Conservation (phyloP, 1,284 basidiomycete species). For the Cerioporus squamosus region DNA sequence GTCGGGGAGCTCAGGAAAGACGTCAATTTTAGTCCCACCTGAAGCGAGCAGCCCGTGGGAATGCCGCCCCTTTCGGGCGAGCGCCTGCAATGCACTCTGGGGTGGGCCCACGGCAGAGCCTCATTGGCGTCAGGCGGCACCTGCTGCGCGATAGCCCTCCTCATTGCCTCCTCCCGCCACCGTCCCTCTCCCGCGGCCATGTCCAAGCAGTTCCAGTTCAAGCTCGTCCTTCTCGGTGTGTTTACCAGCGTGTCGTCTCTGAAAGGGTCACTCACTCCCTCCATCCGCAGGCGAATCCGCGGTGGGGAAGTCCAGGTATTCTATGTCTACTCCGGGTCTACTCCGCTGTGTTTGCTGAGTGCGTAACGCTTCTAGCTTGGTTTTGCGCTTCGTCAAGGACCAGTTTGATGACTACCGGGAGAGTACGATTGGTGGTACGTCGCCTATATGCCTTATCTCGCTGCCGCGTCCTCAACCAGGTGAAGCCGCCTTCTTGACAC, state of each 20-base stretch:
- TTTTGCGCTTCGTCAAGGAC: slow-evolving; percentile 94
- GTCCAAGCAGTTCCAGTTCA: slow-evolving; percentile 88
- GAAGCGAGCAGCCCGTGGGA: slow-evolving; percentile 23
- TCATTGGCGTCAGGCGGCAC: slow-evolving; percentile 18
- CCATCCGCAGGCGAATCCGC: slow-evolving; percentile 84
- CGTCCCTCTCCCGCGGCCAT: slow-evolving; percentile 48
- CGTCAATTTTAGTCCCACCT: slow-evolving; percentile 23
- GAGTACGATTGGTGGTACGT: slow-evolving; percentile 82
- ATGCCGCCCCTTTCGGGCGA: slow-evolving; percentile 11
- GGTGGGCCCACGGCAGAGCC: slow-evolving; percentile 14
- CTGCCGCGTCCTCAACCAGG: slow-evolving; percentile 34
- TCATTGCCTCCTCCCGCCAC: slow-evolving; percentile 29
- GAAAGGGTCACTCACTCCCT: not conserved
- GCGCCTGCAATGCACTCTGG: slow-evolving; percentile 9
- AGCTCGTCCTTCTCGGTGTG: slow-evolving; percentile 89
- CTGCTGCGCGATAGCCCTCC: slow-evolving; percentile 28
- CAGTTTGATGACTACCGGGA: slow-evolving; percentile 98
- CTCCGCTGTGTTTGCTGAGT: slow-evolving; percentile 17
- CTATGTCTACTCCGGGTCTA: slow-evolving; percentile 10
- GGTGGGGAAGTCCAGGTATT: slow-evolving; percentile 92
- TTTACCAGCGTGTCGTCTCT: slow-evolving; percentile 7
- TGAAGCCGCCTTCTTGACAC: slow-evolving; percentile 93
- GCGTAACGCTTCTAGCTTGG: slow-evolving; percentile 60
- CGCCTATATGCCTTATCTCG: slow-evolving; percentile 1
- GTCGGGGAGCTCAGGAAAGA: slow-evolving; percentile 21